These are phyloP conservation scores for Furcasterigmium furcatum DNA, from an alignment of 2,329 filamentous ascomycete genomes.

Conservation along the genomic window DNA sequence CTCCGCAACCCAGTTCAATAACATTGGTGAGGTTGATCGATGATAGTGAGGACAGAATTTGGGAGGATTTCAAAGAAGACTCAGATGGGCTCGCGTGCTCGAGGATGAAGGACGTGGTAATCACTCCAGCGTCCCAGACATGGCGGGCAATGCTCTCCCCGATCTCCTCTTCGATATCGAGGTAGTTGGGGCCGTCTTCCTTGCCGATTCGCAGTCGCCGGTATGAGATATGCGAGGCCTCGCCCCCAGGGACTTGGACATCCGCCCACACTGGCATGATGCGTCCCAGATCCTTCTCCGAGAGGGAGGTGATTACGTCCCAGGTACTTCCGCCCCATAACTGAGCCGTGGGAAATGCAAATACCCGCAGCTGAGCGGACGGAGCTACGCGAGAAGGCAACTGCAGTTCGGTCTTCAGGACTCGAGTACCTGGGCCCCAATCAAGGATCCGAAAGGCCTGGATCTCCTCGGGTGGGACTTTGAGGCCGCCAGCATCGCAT, in stretches of 20 bases:
- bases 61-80: not conserved
- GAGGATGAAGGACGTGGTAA: slow-evolving; percentile 35
- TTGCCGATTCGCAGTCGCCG: slow-evolving; percentile 25
- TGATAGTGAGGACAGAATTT: slow-evolving; percentile 16
- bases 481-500: slow-evolving; percentile 13
- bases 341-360: slow-evolving; percentile 3
- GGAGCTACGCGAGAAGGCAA: slow-evolving; percentile 5
- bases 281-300: slow-evolving; percentile 22
- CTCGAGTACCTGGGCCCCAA: slow-evolving; percentile 29
- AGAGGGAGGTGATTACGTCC: not conserved
- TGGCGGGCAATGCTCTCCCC: slow-evolving; percentile 59
- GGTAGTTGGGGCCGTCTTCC: slow-evolving; percentile 14
- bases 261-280: slow-evolving; percentile 42
- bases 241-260: slow-evolving; percentile 12
- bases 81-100: slow-evolving; percentile 7
- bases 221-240: slow-evolving; percentile 19
- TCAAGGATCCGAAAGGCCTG: slow-evolving; percentile 21
- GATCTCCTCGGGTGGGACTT: slow-evolving; percentile 18
- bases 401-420: slow-evolving; percentile 29
- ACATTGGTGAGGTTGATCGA: slow-evolving; percentile 30
- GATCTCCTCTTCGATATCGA: slow-evolving; percentile 52
- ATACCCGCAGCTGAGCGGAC: not conserved
- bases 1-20: slow-evolving; percentile 54
- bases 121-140: slow-evolving; percentile 55
- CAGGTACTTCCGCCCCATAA: slow-evolving; percentile 1